Evolutionary conservation across 1,284 basidiomycete genomes (phyloP), one percentile per base, ranked within the genome.

Genomic region (Caloboletus firmus): DNA sequence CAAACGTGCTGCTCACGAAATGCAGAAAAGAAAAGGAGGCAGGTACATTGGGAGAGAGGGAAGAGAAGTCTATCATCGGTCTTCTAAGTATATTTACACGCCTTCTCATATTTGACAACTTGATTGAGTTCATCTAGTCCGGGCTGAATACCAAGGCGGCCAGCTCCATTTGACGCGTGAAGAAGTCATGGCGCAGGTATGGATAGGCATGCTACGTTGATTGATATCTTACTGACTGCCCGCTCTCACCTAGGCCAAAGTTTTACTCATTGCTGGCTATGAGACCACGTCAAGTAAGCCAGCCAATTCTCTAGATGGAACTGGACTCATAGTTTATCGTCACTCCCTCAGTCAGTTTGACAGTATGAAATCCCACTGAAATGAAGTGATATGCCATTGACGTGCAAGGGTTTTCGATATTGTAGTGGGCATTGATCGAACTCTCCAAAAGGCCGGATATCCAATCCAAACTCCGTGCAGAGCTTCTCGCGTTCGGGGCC

Each of bases 11-110:
- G 12, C 66, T 85, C 10, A 69, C 70, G n/a, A 73, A 74, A 48
- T 75, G 72, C 11, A 69, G 74, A 39, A 69, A 73, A 55, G 78
- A 76, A 57, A 74, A 73, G 47, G 70, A 71, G 31, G 72, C 65
- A 12, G 63, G 62, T 46, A 55, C 55, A 2, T 51, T 57, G 4
- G 68, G 66, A 32, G 68, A 65, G 47, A 62, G 62, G 2, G 64
- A 76, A 42, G 77, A 79, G 12, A 79, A 76, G 54, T 82, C 79
- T 4, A 75, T 85, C 56, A 79, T 85, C 50, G 58, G 65, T 32
- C 42, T 62, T 49, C 48, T 67, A 5, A 50, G 64, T 63, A 56
- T 32, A 26, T 45, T 7, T n/a, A 17, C 18, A 8, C 15, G 4
- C 24, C n/a, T n/a, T 46, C 11, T 8, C 15, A 12, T 10, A 5